Base-by-base conservation (phyloP, 345 rosid genomes). In the Rhodomyrtus tomentosa region DNA sequence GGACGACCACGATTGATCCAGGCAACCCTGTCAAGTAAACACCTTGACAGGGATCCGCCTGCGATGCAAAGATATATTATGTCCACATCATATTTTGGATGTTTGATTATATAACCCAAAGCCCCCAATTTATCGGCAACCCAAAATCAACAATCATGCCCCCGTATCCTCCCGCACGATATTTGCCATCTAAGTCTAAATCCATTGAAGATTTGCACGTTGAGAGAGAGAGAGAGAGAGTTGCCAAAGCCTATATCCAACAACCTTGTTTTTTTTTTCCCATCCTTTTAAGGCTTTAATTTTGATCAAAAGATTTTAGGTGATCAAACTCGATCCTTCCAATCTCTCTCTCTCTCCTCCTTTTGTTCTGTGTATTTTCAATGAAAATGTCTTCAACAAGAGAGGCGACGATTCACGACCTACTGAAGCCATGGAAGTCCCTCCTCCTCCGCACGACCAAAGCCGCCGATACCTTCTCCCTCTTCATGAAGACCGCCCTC, bases 401-500 rank as follows among this genome's bases (percentile, higher is more conserved):
- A 36, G 82, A 83, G 10, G 54, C 91, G 15, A 50, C 72, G 48
- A 50, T 87, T 38, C 88, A 89, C 32, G 89, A 92, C 59, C 93
- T 86, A 3, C 68, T 89, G 79, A 89, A 87, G 40, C 76, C 87
- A 25, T 87, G 92, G 91, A 92, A 85, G 85, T 85, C 84, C 50
- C 68, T 86, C 5, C 45, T 90, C 73, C 88, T 90, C 32, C 87
- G 90, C 40, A 72, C 89, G 11, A 7, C 90, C 76, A 92, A 87
- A 83, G 80, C 87, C 51, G 55, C 58, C 50, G 86, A 88, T 73
- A 72, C 90, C 83, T 84, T 91, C 52, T 86, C 95, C 10, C 15
- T 86, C 24, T 50, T 90, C 76, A 52, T 90, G 50, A 92, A 89
- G 87, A 81, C 90, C 16, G 80, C 93, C 82, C 86, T 94, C 38